A percentile compares a stretch with the other conserved stretches of the same genome.
These are phyloP conservation scores for Prunella vulgaris DNA, from an alignment of 257 asterid species.

Conservation along the genomic window DNA sequence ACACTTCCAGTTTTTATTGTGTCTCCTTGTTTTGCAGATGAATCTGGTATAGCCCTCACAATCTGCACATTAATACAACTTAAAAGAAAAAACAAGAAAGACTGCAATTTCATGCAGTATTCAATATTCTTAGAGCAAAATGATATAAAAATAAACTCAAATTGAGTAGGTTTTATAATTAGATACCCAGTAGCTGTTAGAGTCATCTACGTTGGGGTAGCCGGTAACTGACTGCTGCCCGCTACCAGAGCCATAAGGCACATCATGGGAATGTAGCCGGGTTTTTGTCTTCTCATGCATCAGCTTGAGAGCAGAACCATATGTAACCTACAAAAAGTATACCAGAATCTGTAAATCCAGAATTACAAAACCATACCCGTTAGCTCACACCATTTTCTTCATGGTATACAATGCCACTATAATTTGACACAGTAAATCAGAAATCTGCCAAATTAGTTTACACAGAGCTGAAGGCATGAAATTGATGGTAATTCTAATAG, in stretches of 20 bases:
- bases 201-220: slow-evolving; percentile 72
- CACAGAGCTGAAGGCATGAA: neutral
- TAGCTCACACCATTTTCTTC: neutral
- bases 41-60: slow-evolving; percentile 51
- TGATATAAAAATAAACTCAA: neutral
- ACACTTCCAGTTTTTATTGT: slow-evolving; percentile 54
- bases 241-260: slow-evolving; percentile 95
- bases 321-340: slow-evolving; percentile 51
- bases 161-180: neutral
- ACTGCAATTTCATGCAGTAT: neutral
- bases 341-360: neutral
- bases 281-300: slow-evolving; percentile 82
- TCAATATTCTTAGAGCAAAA: neutral
- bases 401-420: neutral
- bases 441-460: neutral
- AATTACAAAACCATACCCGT: neutral
- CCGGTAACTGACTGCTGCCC: slow-evolving; percentile 95
- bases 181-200: slow-evolving; percentile 94
- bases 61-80: slow-evolving; percentile 37
- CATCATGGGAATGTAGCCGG: slow-evolving; percentile 87
- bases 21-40: slow-evolving; percentile 77
- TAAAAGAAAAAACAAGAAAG: neutral
- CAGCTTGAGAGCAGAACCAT: slow-evolving; percentile 77
- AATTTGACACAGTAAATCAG: neutral
- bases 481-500: neutral